Evolutionary conservation across 805 yeast genomes (phyloP), one percentile per base, ranked within the genome.

Genomic region (Monosporozyma siamensis): DNA sequence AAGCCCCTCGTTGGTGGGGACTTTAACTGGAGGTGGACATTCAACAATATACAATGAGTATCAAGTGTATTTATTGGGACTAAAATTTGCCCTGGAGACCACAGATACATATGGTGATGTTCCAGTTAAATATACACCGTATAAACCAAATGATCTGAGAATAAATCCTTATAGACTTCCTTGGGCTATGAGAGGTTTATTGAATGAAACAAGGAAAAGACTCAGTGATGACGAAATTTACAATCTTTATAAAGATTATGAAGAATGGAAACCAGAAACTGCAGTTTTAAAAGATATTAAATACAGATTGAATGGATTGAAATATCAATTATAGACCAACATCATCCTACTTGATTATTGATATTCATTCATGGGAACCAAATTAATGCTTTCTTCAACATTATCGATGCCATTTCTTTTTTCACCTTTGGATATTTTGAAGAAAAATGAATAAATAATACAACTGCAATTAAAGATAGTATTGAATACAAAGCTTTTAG

Each of bases 11-110:
- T 62, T 83, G 48, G 92, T 94, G 0, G 98, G 98, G 0, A 83
- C 95, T 1, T 67, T 92, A 41, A 90, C 96, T 0, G 96, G 97
- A 3, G 89, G 92, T 6, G 98, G 98, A 0, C 98, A 90, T 59
- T 88, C 97, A 0, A 81, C 75, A 48, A 78, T 92, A 22, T 90
- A 90, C 61, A 82, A 84, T 53, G 95, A 86, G 49, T 77, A 80
- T 4, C 75, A 79, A 43, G 97, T 92, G 1, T 90, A 90, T 58
- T 85, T 80, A 49, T 58, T 85, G 47, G 96, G 92, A 0, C 54
- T 89, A 34, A 72, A 78, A 45, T 81, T 83, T 56, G 75, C 85
- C 1, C 62, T 89, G 18, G 88, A 83, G 52, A 86, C 97, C 0
- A 75, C 80, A 15, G 80, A 78, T 49, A 58, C 79, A 15, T 63